Conservation (phyloP, 805 yeast species). For the Nakazawaea anatomiae region DNA sequence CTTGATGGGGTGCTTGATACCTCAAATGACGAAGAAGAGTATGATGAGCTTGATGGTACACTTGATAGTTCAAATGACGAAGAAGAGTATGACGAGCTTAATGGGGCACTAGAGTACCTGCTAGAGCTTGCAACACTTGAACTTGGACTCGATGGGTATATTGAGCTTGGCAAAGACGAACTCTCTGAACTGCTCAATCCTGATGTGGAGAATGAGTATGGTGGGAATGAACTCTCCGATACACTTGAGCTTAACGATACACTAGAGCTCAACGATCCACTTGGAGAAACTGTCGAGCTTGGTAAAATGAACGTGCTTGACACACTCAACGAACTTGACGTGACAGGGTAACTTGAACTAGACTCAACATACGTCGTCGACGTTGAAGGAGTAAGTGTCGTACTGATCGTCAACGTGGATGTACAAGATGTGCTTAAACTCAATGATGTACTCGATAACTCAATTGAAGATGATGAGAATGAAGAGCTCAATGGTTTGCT, state of each 20-base stretch:
- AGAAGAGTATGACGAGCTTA: neutral
- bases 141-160: neutral
- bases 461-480: too few relatives aligned
- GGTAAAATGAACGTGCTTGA: too few relatives aligned
- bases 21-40: neutral
- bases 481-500: too few relatives aligned
- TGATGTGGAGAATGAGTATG: neutral
- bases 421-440: neutral
- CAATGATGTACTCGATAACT: too few relatives aligned
- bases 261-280: neutral
- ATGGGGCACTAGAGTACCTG: neutral
- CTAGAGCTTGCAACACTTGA: neutral
- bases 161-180: neutral
- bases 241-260: neutral
- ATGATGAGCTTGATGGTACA: neutral
- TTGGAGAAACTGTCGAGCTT: too few relatives aligned
- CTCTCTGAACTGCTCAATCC: neutral
- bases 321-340: too few relatives aligned
- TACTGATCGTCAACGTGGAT: neutral
- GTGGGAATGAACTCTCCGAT: neutral
- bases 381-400: neutral
- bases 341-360: neutral
- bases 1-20: neutral
- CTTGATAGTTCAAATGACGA: neutral
- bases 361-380: neutral